Percentiles rank a stretch among this genome's conserved stretches.
Evolutionary conservation across 352 stramenopile species (phyloP).

Genomic region (Phytophthora sojae): DNA sequence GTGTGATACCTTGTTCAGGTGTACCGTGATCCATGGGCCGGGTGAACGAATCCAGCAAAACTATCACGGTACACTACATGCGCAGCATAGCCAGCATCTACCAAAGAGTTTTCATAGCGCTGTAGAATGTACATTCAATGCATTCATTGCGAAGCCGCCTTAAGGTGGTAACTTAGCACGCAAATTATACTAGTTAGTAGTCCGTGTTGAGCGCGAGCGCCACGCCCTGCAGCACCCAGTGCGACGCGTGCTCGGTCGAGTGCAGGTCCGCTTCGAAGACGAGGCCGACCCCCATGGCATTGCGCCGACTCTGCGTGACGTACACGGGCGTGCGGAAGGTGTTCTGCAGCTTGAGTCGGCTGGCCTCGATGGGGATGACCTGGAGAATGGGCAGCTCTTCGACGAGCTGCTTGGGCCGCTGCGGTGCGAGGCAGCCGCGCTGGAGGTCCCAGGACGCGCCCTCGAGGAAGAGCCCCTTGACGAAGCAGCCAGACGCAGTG

Average conservation of each 20-base stretch:
- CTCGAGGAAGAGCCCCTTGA: slow-evolving; percentile 93
- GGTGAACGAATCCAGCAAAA: too few relatives aligned
- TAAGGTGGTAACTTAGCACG: too few relatives aligned
- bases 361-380: slow-evolving; percentile 96
- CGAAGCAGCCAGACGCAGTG: slow-evolving; percentile 85
- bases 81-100: too few relatives aligned
- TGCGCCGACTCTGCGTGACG: slow-evolving; percentile 94
- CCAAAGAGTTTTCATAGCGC: not conserved
- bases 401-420: slow-evolving; percentile 96
- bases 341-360: slow-evolving; percentile 95
- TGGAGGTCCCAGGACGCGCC: slow-evolving; percentile 94
- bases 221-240: slow-evolving; percentile 96
- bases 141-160: too few relatives aligned
- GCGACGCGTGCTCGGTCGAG: slow-evolving; percentile 91
- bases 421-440: slow-evolving; percentile 73
- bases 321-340: slow-evolving; percentile 97
- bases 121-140: too few relatives aligned
- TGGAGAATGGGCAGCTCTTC: slow-evolving; percentile 95
- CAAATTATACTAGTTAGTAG: slow-evolving; percentile 49
- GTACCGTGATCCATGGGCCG: too few relatives aligned
- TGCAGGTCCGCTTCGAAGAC: slow-evolving; percentile 95
- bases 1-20: too few relatives aligned
- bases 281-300: slow-evolving; percentile 96
- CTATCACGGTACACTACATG: too few relatives aligned
- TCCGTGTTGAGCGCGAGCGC: slow-evolving; percentile 94